phyloP scores from a whole-genome alignment of 768 basidiomycete genomes.

The Mycena rosella region DNA sequence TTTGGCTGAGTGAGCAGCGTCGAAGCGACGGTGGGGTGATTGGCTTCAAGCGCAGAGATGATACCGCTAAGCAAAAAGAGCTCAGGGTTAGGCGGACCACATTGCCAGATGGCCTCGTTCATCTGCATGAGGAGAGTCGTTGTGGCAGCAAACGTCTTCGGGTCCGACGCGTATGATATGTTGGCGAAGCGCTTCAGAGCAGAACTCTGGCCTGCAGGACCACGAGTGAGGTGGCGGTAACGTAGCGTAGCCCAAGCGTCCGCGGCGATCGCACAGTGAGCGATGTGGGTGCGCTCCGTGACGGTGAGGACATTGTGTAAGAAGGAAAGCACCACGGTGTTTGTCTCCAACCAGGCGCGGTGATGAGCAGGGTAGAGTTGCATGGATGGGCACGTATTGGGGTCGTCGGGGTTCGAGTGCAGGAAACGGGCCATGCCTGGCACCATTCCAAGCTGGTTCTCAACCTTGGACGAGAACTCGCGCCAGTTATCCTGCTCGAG shows the following conservation, averaged over 20 bases:
- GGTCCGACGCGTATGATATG: background rate
- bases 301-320: background rate
- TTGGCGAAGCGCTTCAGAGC: background rate
- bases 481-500: no score
- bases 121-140: background rate
- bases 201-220: background rate
- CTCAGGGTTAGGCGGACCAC: background rate
- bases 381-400: no score
- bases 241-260: background rate
- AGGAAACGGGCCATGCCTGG: no score
- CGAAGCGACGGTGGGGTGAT: background rate
- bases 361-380: background rate
- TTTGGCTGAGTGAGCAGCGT: background rate
- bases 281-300: background rate
- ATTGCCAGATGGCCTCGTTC: background rate
- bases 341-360: background rate
- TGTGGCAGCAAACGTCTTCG: background rate
- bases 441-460: no score
- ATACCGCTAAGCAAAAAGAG: background rate
- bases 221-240: background rate
- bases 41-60: background rate
- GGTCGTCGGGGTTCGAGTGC: no score
- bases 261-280: background rate
- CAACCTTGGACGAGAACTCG: no score
- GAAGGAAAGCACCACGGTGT: background rate